phyloP scores from a whole-genome alignment of 768 basidiomycete species.

The Sporobolomyces roseus region DNA sequence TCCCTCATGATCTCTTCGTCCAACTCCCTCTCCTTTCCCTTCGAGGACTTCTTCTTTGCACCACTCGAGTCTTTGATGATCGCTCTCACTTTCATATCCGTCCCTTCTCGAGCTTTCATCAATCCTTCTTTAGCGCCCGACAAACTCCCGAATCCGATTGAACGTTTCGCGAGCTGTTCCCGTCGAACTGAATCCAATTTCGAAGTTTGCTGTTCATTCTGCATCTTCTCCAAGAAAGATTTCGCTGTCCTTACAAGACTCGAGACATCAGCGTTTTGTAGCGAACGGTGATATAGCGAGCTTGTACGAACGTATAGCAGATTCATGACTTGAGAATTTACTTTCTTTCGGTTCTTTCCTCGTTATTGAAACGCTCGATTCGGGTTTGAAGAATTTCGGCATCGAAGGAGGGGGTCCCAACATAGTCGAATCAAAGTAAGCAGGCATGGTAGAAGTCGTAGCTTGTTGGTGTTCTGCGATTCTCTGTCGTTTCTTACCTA shows the following conservation, averaged over 20 bases:
- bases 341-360: neutral
- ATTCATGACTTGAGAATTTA: conserved; percentile 27
- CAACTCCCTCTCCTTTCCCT: neutral
- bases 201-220: conserved; percentile 1
- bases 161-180: neutral
- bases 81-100: conserved; percentile 4
- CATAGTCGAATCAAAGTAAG: neutral
- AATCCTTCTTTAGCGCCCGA: neutral
- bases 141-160: conserved; percentile 20
- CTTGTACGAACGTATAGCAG: conserved; percentile 21
- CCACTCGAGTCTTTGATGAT: neutral
- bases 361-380: conserved; percentile 3
- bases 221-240: neutral
- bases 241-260: neutral
- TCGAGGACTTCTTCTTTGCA: neutral
- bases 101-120: neutral
- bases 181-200: neutral
- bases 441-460: neutral
- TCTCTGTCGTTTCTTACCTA: conserved; percentile 33
- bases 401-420: neutral
- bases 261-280: neutral
- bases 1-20: neutral
- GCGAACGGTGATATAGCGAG: neutral
- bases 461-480: conserved; percentile 9
- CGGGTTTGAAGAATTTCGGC: neutral